Evolutionary conservation across 169 alveolate genomes (phyloP).

Genomic region (Plasmodium billcollinsi): DNA sequence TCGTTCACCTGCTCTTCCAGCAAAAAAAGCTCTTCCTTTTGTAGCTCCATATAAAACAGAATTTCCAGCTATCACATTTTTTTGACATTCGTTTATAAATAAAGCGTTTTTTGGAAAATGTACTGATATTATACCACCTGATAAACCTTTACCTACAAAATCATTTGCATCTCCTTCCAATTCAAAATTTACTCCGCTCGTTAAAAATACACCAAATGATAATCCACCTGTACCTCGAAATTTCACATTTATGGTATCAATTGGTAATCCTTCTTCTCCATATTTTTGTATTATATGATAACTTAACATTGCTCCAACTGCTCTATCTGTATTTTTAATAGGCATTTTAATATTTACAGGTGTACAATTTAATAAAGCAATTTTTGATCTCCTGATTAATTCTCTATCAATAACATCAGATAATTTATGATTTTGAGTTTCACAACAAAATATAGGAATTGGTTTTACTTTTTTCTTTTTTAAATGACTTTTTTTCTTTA

Average conservation of each 20-base stretch:
- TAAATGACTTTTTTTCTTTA: conserved; percentile 54
- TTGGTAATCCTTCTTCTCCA: conserved; percentile 75
- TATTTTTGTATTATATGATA: conserved; percentile 78
- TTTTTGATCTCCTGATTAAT: conserved; percentile 67
- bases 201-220: conserved; percentile 84
- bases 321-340: conserved; percentile 82
- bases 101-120: conserved; percentile 77
- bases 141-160: conserved; percentile 85
- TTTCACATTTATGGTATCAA: conserved; percentile 76
- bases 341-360: conserved; percentile 76
- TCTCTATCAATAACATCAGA: conserved; percentile 76
- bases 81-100: conserved; percentile 76
- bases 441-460: conserved; percentile 69
- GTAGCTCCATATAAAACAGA: conserved; percentile 89
- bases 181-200: conserved; percentile 82
- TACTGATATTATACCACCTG: conserved; percentile 85
- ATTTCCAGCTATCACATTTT: conserved; percentile 86
- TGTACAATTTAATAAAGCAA: conserved; percentile 62
- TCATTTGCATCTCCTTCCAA: conserved; percentile 89
- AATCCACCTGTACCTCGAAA: conserved; percentile 84
- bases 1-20: conserved; percentile 89
- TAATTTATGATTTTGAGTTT: conserved; percentile 77
- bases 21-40: conserved; percentile 85
- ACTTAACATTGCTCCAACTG: conserved; percentile 86
- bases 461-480: conserved; percentile 71